Evolutionary conservation across 306 rosid genomes (phyloP).

Genomic region (Geum urbanum): DNA sequence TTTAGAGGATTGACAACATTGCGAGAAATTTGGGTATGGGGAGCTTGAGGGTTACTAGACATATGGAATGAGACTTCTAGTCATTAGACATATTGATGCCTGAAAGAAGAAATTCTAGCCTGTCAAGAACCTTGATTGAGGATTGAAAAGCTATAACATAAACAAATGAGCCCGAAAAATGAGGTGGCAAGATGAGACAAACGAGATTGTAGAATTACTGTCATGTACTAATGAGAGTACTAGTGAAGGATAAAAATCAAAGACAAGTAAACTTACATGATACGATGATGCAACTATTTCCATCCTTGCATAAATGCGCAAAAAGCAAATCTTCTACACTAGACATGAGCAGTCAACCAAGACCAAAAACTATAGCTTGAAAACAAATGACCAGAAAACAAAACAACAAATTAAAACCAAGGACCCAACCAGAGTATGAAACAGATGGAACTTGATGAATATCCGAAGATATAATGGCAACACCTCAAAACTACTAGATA

Average conservation of each 20-base stretch:
- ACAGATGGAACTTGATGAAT: not conserved
- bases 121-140: not conserved
- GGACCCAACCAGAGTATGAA: not conserved
- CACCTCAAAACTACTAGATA: not conserved
- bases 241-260: not conserved
- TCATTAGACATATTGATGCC: not conserved
- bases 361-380: not conserved
- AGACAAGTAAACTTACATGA: not conserved
- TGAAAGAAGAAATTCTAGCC: not conserved
- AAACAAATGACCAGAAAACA: not conserved
- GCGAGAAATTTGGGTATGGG: not conserved
- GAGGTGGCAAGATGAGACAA: not conserved
- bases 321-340: not conserved
- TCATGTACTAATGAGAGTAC: not conserved
- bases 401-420: not conserved
- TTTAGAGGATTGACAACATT: not conserved
- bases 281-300: not conserved
- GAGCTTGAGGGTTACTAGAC: not conserved
- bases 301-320: constrained; percentile 3
- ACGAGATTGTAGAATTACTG: not conserved
- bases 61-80: not conserved
- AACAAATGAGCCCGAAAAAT: not conserved
- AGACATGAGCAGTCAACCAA: not conserved
- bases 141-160: not conserved
- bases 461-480: not conserved